Evolutionary conservation across 306 rosid genomes (phyloP).

Genomic region (Senna siamea): DNA sequence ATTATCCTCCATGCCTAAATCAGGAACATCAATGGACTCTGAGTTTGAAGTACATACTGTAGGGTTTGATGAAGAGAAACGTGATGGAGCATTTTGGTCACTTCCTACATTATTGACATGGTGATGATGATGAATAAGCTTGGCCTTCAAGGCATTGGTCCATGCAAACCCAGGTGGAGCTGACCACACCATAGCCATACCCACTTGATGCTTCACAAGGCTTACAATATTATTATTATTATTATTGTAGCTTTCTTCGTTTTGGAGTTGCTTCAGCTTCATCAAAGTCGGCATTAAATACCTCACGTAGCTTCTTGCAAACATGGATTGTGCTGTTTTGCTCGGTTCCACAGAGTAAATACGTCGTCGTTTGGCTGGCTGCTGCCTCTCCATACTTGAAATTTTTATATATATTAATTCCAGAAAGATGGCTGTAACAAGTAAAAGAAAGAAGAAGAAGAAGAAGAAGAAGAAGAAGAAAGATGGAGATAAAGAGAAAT

Average conservation of each 20-base stretch:
- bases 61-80: constrained; percentile 31
- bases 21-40: too few species aligned
- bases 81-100: not conserved
- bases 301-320: constrained; percentile 57
- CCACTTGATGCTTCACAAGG: constrained; percentile 61
- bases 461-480: too few species aligned
- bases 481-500: too few species aligned
- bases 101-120: not conserved
- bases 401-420: too few species aligned
- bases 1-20: too few species aligned
- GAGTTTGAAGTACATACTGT: too few species aligned
- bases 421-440: too few species aligned
- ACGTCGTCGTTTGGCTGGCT: constrained; percentile 43
- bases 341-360: constrained; percentile 55
- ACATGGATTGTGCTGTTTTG: constrained; percentile 38
- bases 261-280: constrained; percentile 36
- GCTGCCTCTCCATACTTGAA: constrained; percentile 47
- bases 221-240: constrained; percentile 14
- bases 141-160: constrained; percentile 57
- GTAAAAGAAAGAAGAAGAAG: too few species aligned
- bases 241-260: not conserved
- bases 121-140: too few species aligned
- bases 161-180: constrained; percentile 61
- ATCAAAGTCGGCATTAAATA: constrained; percentile 59
- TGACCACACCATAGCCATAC: constrained; percentile 74